A percentile compares a stretch with the other conserved stretches of the same genome.
Evolutionary conservation across 805 yeast species (phyloP).

Genomic region (Pichia nanzhaoensis): DNA sequence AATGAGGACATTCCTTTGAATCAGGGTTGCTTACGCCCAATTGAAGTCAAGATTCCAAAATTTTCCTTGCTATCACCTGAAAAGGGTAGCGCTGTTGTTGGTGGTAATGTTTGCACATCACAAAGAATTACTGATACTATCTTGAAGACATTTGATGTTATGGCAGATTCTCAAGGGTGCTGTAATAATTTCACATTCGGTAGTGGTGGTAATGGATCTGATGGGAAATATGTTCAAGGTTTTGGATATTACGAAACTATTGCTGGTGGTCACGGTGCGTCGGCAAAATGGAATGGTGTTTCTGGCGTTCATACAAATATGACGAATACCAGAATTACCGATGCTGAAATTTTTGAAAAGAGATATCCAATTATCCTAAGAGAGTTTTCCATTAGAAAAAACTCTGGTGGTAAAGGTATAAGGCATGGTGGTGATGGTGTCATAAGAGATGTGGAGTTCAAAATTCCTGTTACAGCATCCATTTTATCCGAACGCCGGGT

Average conservation of each 20-base stretch:
- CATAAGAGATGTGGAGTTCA: conserved; percentile 75
- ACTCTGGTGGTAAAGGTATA: conserved; percentile 77
- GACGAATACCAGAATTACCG: conserved; percentile 91
- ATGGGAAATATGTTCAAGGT: conserved; percentile 49
- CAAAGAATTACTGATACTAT: conserved; percentile 90
- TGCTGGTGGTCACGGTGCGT: conserved; percentile 94
- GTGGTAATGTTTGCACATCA: conserved; percentile 92
- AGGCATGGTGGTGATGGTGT: conserved; percentile 83
- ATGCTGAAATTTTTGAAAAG: conserved; percentile 81
- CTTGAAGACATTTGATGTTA: conserved; percentile 76
- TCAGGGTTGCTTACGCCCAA: conserved; percentile 85
- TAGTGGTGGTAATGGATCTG: conserved; percentile 51
- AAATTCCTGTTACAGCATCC: conserved; percentile 64
- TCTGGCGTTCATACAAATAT: conserved; percentile 91
- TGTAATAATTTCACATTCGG: conserved; percentile 95
- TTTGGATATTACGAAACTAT: conserved; percentile 93
- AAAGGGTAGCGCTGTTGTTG: conserved; percentile 86
- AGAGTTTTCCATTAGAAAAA: conserved; percentile 60
- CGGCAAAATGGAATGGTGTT: conserved; percentile 75
- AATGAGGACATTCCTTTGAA: conserved; percentile 86
- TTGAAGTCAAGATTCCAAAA: conserved; percentile 57
- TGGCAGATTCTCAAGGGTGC: conserved; percentile 95
- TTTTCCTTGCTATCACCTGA: conserved; percentile 67
- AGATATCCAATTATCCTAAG: conserved; percentile 77
- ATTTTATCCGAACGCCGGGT: conserved; percentile 83